Evolutionary conservation across 73 alveolate species (phyloP).

Genomic region (Paramecium pentaurelia): DNA sequence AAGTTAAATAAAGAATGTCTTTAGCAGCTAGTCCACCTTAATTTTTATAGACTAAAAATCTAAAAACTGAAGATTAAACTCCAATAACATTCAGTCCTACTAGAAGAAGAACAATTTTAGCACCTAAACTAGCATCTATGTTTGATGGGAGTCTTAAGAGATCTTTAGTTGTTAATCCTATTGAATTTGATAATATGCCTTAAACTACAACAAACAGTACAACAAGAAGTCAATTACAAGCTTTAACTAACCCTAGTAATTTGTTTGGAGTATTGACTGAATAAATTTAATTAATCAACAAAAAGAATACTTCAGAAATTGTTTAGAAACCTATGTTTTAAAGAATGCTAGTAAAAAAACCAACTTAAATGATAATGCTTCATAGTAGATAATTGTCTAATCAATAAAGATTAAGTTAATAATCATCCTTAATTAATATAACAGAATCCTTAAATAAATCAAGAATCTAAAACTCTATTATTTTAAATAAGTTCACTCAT

Average conservation of each 20-base stretch:
- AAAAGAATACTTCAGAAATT: background rate
- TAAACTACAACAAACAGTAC: background rate
- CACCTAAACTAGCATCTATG: background rate
- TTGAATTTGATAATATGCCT: background rate
- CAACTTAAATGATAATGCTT: background rate
- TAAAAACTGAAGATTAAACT: background rate
- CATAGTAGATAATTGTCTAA: background rate
- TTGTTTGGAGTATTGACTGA: background rate
- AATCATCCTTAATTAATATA: background rate
- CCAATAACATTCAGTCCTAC: background rate
- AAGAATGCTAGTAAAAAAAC: background rate
- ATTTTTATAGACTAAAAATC: background rate
- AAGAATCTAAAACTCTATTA: background rate
- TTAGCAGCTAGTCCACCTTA: background rate
- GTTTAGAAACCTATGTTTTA: background rate
- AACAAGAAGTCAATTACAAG: background rate
- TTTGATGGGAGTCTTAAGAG: background rate
- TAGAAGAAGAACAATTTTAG: slow-evolving; percentile 29
- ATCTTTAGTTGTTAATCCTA: background rate
- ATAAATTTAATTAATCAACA: background rate
- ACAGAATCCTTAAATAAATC: background rate
- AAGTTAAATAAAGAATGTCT: background rate
- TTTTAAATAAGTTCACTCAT: background rate
- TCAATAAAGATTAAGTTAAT: background rate
- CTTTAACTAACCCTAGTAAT: background rate